Percentiles rank a stretch among this genome's conserved stretches.
These are phyloP conservation scores for Colletotrichum somersetense DNA, from an alignment of 2,329 filamentous ascomycete genomes.

Conservation along the genomic window DNA sequence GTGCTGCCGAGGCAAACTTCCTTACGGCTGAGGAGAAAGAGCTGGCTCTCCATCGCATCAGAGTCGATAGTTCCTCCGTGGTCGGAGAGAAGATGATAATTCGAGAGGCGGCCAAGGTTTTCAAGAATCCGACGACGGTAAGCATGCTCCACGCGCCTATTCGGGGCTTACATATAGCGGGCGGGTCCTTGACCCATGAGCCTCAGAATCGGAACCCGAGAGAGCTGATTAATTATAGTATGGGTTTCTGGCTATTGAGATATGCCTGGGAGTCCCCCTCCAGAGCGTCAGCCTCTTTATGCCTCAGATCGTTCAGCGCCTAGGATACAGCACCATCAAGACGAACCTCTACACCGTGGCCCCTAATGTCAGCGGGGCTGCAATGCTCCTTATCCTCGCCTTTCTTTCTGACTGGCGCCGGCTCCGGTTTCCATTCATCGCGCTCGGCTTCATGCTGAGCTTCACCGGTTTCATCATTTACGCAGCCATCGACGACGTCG, in stretches of 20 bases:
- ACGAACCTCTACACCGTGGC: slow-evolving; percentile 88
- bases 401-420: slow-evolving; percentile 76
- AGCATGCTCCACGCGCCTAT: slow-evolving; percentile 37
- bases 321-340: slow-evolving; percentile 63
- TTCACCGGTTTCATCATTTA: slow-evolving; percentile 86
- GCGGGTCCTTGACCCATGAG: not conserved
- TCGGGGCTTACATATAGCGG: rapidly evolving
- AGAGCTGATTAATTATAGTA: slow-evolving; percentile 5
- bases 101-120: slow-evolving; percentile 64
- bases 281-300: slow-evolving; percentile 68
- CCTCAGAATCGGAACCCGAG: too few relatives aligned
- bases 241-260: slow-evolving; percentile 58
- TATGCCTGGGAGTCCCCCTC: slow-evolving; percentile 71
- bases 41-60: slow-evolving; percentile 79
- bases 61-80: slow-evolving; percentile 77
- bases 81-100: slow-evolving; percentile 67
- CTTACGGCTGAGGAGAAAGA: slow-evolving; percentile 74
- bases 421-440: slow-evolving; percentile 73
- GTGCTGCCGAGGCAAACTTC: slow-evolving; percentile 74
- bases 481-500: slow-evolving; percentile 73
- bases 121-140: slow-evolving; percentile 62
- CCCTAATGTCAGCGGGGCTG: slow-evolving; percentile 80
- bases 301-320: slow-evolving; percentile 61
- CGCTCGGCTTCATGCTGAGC: slow-evolving; percentile 78
- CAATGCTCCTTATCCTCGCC: slow-evolving; percentile 78